phyloP scores from a whole-genome alignment of 2,329 filamentous ascomycete genomes.

The Arthroderma sp. region DNA sequence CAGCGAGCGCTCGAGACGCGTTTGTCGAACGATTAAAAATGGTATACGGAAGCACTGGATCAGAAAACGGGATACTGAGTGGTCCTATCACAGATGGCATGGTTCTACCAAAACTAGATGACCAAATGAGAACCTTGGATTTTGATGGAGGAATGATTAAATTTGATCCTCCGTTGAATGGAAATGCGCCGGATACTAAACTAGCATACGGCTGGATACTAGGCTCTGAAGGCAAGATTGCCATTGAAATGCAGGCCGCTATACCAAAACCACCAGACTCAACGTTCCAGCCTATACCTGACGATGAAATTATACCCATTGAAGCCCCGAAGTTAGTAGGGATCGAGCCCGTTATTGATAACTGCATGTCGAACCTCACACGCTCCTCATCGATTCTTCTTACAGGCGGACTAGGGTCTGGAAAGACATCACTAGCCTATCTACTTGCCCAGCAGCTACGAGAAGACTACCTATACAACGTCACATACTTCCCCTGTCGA shows the following conservation, averaged over 20 bases:
- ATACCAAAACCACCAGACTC: constrained; percentile 51
- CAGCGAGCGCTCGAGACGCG: constrained; percentile 69
- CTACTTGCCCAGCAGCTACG: constrained; percentile 63
- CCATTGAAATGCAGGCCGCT: constrained; percentile 63
- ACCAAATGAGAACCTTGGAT: constrained; percentile 42
- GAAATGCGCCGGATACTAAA: constrained; percentile 27
- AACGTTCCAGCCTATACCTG: constrained; percentile 29
- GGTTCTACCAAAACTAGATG: constrained; percentile 53
- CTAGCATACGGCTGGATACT: constrained; percentile 52
- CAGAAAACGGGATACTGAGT: constrained; percentile 54
- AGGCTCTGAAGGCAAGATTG: constrained; percentile 60
- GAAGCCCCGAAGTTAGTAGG: constrained; percentile 59
- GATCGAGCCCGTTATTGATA: constrained; percentile 63
- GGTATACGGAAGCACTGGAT: constrained; percentile 51
- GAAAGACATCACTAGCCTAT: constrained; percentile 73
- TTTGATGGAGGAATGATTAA: constrained; percentile 79
- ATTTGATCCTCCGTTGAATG: constrained; percentile 50
- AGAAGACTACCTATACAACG: constrained; percentile 63
- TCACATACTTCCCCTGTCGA: constrained; percentile 74
- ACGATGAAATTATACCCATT: constrained; percentile 45
- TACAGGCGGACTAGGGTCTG: constrained; percentile 77
- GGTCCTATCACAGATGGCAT: constrained; percentile 86
- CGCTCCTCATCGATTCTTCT: constrained; percentile 82
- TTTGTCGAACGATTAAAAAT: constrained; percentile 56
- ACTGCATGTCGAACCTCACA: constrained; percentile 62